phyloP scores from a whole-genome alignment of 768 basidiomycete species.

The Leccinum truebloodii region DNA sequence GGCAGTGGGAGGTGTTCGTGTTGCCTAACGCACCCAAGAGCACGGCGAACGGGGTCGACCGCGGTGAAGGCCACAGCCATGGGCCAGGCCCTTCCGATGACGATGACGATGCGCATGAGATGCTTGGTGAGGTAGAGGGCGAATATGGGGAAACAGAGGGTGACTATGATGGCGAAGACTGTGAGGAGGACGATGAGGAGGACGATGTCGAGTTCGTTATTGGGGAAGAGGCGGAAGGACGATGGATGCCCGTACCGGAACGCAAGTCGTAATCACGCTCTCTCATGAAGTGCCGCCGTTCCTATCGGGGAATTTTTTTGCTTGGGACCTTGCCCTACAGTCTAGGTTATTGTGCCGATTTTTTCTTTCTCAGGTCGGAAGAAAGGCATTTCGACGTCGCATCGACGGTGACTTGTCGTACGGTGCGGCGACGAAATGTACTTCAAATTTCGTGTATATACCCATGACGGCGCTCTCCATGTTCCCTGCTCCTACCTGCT shows the following conservation, averaged over 20 bases:
- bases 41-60: conserved; percentile 19
- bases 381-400: conserved; percentile 16
- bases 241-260: conserved; percentile 38
- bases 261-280: conserved; percentile 23
- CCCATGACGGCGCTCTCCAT: conserved; percentile 8
- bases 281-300: background rate
- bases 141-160: conserved; percentile 24
- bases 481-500: background rate
- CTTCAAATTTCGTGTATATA: conserved; percentile 20
- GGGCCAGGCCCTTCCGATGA: background rate
- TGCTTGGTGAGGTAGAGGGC: conserved; percentile 15
- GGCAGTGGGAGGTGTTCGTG: conserved; percentile 53
- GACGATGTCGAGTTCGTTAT: conserved; percentile 78
- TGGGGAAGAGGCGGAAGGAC: conserved; percentile 44
- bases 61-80: background rate
- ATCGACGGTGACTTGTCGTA: conserved; percentile 8
- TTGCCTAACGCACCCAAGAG: conserved; percentile 59
- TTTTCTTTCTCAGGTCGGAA: conserved; percentile 17
- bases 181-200: conserved; percentile 58
- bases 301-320: background rate
- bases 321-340: conserved; percentile 4
- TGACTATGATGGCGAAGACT: conserved; percentile 37
- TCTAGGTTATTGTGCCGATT: conserved; percentile 8
- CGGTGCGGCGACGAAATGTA: conserved; percentile 4
- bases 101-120: conserved; percentile 4